Evolutionary conservation across 768 basidiomycete species (phyloP), one percentile per base, ranked within the genome.

Genomic region (Russula sp.): DNA sequence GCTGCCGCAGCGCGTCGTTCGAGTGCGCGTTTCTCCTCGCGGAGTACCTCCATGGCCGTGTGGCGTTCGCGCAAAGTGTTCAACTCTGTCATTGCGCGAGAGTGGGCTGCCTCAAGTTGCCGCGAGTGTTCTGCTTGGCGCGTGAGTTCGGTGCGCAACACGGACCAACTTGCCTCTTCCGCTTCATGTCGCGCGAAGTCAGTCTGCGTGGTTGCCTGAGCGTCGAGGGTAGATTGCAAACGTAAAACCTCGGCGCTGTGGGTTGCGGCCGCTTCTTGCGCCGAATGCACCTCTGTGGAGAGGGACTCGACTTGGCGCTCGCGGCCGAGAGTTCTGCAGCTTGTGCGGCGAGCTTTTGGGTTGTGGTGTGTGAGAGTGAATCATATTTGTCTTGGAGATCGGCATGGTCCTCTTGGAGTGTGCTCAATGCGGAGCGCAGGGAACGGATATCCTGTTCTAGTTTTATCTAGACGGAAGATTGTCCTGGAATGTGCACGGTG

Each of bases 1-100:
- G 81, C 73, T 2, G 75, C 76, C 16, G 67, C 69, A 8, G 85
- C 74, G 68, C 81, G 86, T 18, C 76, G 73, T 70, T 90, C 83
- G 50, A 92, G 72, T 0, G 79, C 79, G 6, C 84, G 78, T 65
- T 91, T 90, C 74, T 92, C 88, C 71, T 92, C 90, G 36, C 81
- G 78, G 40, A 93, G 71, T 2, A 92, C 85, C 64, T 90, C 89
- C 3, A 89, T 75, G 67, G 82, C 86, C 8, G 78, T 74, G n/a
- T 85, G 77, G 0, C 81, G 77, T 64, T 84, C 84, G 38, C 82
- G 79, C 18, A 89, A 77, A 13, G 77, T 67, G 7, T 72, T 73
- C 18, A 90, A 69, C 68, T 92, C 88, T 0, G 78, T 70, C 3
- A 72, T 79, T 59, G 89, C 73, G 64, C 79, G 81, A 1, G 80